These are phyloP conservation scores for Euphorbia tirucalli DNA, from an alignment of 345 rosid species.

Conservation along the genomic window DNA sequence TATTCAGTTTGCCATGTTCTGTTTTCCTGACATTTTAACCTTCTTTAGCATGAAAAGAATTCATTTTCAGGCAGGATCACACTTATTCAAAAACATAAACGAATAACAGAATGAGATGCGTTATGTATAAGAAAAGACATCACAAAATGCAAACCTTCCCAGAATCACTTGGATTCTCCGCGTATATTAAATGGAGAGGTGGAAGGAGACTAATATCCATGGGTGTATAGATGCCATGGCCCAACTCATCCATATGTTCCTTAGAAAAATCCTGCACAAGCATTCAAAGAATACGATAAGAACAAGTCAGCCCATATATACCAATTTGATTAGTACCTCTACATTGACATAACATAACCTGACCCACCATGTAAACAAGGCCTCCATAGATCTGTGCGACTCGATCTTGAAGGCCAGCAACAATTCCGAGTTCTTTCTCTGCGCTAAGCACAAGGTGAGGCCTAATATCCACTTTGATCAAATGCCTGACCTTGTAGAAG, in stretches of 20 bases:
- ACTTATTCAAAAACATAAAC: neutral
- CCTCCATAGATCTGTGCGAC: constrained; percentile 97
- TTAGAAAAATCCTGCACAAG: constrained; percentile 66
- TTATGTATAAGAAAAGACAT: neutral
- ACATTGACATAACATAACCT: constrained; percentile 1
- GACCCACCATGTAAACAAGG: constrained; percentile 81
- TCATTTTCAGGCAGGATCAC: neutral
- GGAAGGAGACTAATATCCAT: constrained; percentile 85
- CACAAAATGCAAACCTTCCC: constrained; percentile 64
- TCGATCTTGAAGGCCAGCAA: constrained; percentile 98
- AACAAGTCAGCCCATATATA: constrained; percentile 1
- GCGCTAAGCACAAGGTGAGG: constrained; percentile 75
- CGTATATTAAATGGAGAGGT: constrained; percentile 78
- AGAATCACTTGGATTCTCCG: constrained; percentile 97
- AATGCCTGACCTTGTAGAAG: constrained; percentile 74
- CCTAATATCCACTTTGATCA: constrained; percentile 65
- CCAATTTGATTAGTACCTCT: neutral
- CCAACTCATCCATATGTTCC: constrained; percentile 75
- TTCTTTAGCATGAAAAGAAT: neutral
- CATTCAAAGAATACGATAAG: neutral
- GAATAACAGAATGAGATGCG: neutral
- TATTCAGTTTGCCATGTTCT: neutral
- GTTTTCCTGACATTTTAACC: neutral
- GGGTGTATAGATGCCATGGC: constrained; percentile 78
- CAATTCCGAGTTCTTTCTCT: constrained; percentile 85